Evolutionary conservation across 1,284 basidiomycete species (phyloP).

Genomic region (Thelephora terrestris): DNA sequence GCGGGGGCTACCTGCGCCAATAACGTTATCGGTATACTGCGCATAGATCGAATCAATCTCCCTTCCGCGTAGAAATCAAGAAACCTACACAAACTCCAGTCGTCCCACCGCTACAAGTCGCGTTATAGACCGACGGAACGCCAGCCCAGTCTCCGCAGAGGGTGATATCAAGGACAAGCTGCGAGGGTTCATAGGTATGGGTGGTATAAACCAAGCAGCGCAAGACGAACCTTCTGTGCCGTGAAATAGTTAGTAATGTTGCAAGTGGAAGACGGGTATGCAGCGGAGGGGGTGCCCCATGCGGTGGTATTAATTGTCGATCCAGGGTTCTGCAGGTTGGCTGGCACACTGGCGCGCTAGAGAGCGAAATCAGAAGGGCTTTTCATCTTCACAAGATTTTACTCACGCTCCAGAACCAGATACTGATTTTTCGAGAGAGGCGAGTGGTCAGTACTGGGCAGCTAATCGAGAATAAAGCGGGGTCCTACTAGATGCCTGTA

Average conservation of each 20-base stretch:
- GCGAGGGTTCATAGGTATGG: conserved; percentile 7
- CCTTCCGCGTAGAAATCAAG: neutral
- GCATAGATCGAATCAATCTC: neutral
- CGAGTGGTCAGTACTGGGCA: conserved; percentile 2
- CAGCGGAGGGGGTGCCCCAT: conserved; percentile 52
- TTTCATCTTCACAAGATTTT: neutral
- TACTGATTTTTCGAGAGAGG: conserved; percentile 22
- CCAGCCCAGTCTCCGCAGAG: conserved; percentile 52
- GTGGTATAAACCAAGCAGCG: too few relatives aligned
- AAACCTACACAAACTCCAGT: conserved; percentile 32
- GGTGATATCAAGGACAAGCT: conserved; percentile 45
- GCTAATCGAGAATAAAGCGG: conserved; percentile 3
- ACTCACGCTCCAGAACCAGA: conserved; percentile 60
- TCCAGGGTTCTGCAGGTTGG: conserved; percentile 9
- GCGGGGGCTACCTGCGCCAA: conserved; percentile 41
- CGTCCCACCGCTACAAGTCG: conserved; percentile 28
- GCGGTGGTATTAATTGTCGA: conserved; percentile 37
- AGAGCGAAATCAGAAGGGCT: neutral
- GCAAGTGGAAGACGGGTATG: conserved; percentile 39
- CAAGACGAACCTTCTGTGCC: conserved; percentile 27
- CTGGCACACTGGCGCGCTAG: conserved; percentile 30
- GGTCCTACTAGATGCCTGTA: conserved; percentile 15
- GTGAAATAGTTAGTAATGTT: conserved; percentile 40
- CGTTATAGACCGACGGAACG: conserved; percentile 29
- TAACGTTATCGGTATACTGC: conserved; percentile 43